A percentile compares a stretch with the other conserved stretches of the same genome.
Evolutionary conservation across 129 eudicot species (phyloP).

Genomic region (Cynara cardunculus): DNA sequence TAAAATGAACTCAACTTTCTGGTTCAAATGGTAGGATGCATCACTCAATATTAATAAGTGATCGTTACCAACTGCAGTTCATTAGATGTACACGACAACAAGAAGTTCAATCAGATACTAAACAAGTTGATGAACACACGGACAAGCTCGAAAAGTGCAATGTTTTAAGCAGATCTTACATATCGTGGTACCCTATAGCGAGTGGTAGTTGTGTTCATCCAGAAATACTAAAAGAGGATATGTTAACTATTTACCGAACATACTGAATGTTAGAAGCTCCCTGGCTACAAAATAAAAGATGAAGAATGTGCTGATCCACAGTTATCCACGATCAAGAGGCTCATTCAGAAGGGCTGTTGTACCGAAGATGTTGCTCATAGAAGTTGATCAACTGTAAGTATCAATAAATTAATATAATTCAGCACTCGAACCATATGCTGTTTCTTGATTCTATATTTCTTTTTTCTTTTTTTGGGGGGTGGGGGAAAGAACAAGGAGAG

Average conservation of each 20-base stretch:
- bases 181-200: not conserved
- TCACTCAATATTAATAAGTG: not conserved
- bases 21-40: not conserved
- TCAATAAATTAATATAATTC: not conserved
- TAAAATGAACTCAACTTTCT: not conserved
- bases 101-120: not conserved
- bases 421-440: not conserved
- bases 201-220: not conserved
- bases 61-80: not conserved
- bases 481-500: too few species aligned
- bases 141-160: not conserved
- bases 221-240: constrained; percentile 10
- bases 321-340: not conserved
- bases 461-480: too few species aligned
- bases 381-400: constrained; percentile 67
- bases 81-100: not conserved
- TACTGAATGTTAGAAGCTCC: constrained; percentile 25
- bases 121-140: not conserved
- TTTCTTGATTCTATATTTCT: not conserved
- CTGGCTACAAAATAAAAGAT: constrained; percentile 27
- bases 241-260: constrained; percentile 20
- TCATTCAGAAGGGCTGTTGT: constrained; percentile 42
- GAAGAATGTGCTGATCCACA: constrained; percentile 7
- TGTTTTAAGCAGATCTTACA: not conserved
- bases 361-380: constrained; percentile 78